A percentile compares a stretch with the other conserved stretches of the same genome.
phyloP scores from a whole-genome alignment of 192 early-diverging fungal species.

The Coemansia sp. region DNA sequence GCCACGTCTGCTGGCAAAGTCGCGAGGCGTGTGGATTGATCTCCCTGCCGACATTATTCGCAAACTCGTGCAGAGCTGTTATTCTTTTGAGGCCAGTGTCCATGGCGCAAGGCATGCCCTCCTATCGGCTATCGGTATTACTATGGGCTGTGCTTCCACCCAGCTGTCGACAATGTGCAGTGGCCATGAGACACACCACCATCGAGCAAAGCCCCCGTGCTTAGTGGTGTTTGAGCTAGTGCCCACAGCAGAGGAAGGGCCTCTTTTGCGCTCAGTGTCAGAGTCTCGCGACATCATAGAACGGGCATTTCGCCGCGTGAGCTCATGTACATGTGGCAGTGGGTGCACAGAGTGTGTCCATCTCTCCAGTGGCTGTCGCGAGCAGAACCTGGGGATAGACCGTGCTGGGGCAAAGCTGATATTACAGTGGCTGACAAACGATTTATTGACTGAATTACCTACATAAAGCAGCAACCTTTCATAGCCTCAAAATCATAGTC shows the following conservation, averaged over 20 bases:
- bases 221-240: conserved; percentile 23
- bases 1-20: background rate
- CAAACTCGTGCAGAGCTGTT: background rate
- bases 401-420: conserved; percentile 10
- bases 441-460: background rate
- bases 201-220: conserved; percentile 11
- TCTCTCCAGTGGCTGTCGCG: conserved; percentile 6
- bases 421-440: background rate
- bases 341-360: conserved; percentile 22
- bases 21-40: conserved; percentile 35
- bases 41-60: conserved; percentile 8
- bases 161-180: conserved; percentile 28
- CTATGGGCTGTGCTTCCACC: background rate
- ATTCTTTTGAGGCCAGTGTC: conserved; percentile 27
- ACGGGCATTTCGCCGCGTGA: background rate
- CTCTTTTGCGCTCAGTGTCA: background rate
- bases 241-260: background rate
- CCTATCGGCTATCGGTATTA: background rate
- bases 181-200: conserved; percentile 7
- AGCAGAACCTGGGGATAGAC: conserved; percentile 18
- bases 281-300: background rate
- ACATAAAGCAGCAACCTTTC: background rate
- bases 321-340: background rate
- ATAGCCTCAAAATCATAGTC: background rate
- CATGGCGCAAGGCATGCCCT: conserved; percentile 38